These are phyloP conservation scores for Neocallimastix lanati DNA, from an alignment of 192 early-diverging fungal species.

Conservation along the genomic window DNA sequence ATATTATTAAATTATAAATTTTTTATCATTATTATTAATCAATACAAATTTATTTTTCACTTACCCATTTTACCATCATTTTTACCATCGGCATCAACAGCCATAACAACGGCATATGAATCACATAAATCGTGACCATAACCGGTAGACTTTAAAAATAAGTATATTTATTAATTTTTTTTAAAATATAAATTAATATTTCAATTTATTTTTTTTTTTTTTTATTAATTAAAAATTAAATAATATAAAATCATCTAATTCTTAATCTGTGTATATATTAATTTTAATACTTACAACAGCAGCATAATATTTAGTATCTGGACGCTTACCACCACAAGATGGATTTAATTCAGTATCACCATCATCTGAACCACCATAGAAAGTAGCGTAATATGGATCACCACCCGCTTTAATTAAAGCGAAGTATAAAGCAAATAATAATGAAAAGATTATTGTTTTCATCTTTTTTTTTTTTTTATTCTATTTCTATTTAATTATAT, in stretches of 20 bases:
- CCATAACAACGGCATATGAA: neutral
- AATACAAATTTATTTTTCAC: no score
- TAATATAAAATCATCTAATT: no score
- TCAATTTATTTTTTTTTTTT: no score
- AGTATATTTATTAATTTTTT: no score
- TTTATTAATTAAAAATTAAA: no score
- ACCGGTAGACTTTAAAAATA: neutral
- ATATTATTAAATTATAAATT: no score
- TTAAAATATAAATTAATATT: no score
- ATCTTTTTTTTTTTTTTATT: no score
- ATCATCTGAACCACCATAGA: neutral
- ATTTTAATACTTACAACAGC: neutral
- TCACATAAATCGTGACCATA: neutral
- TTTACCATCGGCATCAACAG: neutral
- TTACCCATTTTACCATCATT: neutral
- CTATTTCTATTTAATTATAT: no score
- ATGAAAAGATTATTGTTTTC: neutral
- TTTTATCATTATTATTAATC: no score
- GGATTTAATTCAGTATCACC: neutral
- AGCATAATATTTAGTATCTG: neutral
- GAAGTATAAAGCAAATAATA: neutral
- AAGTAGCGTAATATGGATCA: neutral
- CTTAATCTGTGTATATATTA: no score
- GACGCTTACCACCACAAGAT: neutral
- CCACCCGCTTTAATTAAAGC: neutral